These are phyloP conservation scores for Globisporangium polare DNA, from an alignment of 352 stramenopile genomes.

Conservation along the genomic window DNA sequence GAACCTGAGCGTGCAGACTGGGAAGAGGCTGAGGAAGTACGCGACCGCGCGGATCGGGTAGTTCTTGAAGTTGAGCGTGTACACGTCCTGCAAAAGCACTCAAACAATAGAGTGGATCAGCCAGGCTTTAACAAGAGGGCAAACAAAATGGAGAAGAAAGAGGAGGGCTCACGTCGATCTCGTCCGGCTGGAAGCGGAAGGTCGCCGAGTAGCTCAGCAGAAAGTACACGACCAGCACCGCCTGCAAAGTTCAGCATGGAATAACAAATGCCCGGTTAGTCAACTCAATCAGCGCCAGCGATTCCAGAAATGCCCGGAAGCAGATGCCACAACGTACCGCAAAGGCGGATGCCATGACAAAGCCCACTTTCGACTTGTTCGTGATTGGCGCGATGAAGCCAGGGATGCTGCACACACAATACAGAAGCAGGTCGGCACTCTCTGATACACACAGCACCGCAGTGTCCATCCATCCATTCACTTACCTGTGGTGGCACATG, in stretches of 20 bases:
- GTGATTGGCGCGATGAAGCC: constrained; percentile 79
- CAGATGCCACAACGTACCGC: constrained; percentile 31
- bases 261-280: not conserved
- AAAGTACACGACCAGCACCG: constrained; percentile 76
- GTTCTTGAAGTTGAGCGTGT: constrained; percentile 88
- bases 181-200: constrained; percentile 74
- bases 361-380: constrained; percentile 71
- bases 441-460: not conserved
- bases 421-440: not conserved
- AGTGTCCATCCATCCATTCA: not conserved
- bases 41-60: constrained; percentile 73
- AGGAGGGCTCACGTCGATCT: constrained; percentile 56
- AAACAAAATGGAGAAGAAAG: too few relatives aligned
- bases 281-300: not conserved
- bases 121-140: too few relatives aligned
- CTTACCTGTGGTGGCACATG: constrained; percentile 88
- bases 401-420: constrained; percentile 44
- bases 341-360: constrained; percentile 62
- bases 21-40: constrained; percentile 87
- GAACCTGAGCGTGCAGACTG: constrained; percentile 82
- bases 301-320: not conserved
- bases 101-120: too few relatives aligned
- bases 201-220: constrained; percentile 70
- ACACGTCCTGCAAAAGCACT: constrained; percentile 71
- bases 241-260: constrained; percentile 25